phyloP scores from a whole-genome alignment of 2,329 filamentous ascomycete species.

The Dryadomyces quercus-mongolicae region DNA sequence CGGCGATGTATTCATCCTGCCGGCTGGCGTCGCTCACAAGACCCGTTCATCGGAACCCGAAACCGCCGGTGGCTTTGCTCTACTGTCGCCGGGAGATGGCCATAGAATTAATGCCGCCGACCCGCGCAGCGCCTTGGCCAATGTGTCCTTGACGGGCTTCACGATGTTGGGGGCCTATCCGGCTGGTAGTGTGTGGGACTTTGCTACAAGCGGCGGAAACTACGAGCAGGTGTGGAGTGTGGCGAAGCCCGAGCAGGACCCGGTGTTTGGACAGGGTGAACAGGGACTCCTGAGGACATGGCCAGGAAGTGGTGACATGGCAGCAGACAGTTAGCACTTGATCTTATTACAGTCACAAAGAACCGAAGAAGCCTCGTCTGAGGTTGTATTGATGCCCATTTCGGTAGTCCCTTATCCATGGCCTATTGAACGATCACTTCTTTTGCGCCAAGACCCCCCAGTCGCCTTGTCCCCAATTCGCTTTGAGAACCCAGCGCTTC shows the following conservation, averaged over 20 bases:
- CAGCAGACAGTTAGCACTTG: not conserved
- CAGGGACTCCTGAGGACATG: not conserved
- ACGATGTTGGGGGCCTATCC: conserved; percentile 2
- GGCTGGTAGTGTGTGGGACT: not conserved
- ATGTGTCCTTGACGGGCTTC: not conserved
- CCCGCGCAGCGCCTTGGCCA: not conserved
- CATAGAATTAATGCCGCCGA: not conserved
- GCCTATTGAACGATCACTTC: too few relatives aligned
- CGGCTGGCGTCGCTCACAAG: conserved; percentile 4
- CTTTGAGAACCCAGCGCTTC: not conserved
- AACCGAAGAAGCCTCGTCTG: too few relatives aligned
- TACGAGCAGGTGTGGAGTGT: not conserved
- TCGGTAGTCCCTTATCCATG: too few relatives aligned
- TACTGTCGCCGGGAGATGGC: not conserved
- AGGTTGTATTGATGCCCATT: too few relatives aligned
- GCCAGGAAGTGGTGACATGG: not conserved
- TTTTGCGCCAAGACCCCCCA: not conserved
- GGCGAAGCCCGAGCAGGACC: not conserved
- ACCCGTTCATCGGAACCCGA: not conserved
- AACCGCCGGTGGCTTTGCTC: not conserved
- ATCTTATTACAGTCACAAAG: too few relatives aligned
- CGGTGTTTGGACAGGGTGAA: not conserved
- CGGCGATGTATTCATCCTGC: conserved; percentile 3
- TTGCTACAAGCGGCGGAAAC: not conserved
- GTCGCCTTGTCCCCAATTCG: not conserved